These are phyloP conservation scores for Straminergon stramineum DNA, from an alignment of 225 moss, liverwort and hornwort species.

Conservation along the genomic window DNA sequence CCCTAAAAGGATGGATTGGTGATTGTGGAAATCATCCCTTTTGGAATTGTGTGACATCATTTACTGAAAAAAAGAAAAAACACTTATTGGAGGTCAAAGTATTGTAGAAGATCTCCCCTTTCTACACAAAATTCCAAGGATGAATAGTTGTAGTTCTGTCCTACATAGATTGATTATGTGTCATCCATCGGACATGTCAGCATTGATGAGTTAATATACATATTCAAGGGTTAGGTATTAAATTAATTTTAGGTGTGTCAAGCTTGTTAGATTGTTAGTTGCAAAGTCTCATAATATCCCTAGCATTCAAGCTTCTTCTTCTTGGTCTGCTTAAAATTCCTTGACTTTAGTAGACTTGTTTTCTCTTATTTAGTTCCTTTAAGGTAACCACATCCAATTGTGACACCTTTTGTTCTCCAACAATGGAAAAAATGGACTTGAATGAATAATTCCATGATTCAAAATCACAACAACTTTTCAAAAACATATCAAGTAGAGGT, in stretches of 20 bases:
- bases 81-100: too few species aligned
- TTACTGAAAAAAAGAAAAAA: too few species aligned
- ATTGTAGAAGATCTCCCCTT: too few species aligned
- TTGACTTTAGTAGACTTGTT: background rate
- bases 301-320: background rate
- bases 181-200: too few species aligned
- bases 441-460: background rate
- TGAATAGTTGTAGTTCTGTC: too few species aligned
- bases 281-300: background rate
- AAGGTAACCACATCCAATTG: background rate
- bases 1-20: too few species aligned
- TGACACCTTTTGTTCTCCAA: background rate
- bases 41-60: too few species aligned
- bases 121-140: too few species aligned
- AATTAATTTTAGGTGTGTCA: background rate
- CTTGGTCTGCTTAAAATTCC: too few species aligned
- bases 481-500: background rate
- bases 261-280: background rate
- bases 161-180: too few species aligned
- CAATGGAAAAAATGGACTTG: accelerated
- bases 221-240: background rate
- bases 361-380: background rate
- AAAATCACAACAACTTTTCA: background rate
- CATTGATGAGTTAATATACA: too few species aligned
- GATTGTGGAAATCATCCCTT: too few species aligned